Base-by-base conservation (phyloP, 2,329 filamentous ascomycete genomes). In the Alternaria incomplexa region DNA sequence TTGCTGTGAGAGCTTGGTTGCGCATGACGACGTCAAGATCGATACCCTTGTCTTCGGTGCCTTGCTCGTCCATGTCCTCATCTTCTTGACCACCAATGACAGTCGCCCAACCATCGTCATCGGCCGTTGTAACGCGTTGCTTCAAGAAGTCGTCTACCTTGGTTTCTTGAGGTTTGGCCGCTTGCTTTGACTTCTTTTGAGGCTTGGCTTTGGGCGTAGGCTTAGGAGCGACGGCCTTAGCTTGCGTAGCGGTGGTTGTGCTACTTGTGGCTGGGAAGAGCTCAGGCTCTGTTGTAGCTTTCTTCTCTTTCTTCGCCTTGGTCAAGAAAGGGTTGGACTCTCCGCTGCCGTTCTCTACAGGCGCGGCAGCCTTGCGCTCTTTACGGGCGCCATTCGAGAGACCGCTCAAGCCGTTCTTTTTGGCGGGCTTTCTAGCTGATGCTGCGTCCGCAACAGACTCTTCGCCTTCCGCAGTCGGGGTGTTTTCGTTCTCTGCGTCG, bases 1-100 rank as follows among this genome's bases (percentile, higher is more conserved):
- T 87, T 66, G 91, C 90, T 60, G 97, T 90, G 62, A 97, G 88
- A 43, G 90, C 88, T 64, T 86, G 84, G 71, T 88, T 86, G 71
- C 82, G 83, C 55, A 82, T 75, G 12, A 83, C 75, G 56, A 70
- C 54, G 78, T 80, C 63, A 73, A 78, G 79, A 30, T 82, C 77
- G 32, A 79, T 77, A 23, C 76, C 76, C 53, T 82, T 79, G 32
- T 82, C 80, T 52, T 81, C 81, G 59, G 80, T 56, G 30, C 73
- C 74, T 45, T 71, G 56, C 5, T 64, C 66, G 10, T 70, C 62
- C 25, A 70, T 63, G n/a, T 75, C 71, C 6, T 70, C 65, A 20
- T 67, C 72, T 53, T 79, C 68, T 59, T 80, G 73, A 22, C 76
- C 74, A 61, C 80, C 79, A 1, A 80, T 69, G 6, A 84, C 80